Base-by-base conservation (phyloP, 805 yeast genomes). In the Trichomonascus vanleenenianus region DNA sequence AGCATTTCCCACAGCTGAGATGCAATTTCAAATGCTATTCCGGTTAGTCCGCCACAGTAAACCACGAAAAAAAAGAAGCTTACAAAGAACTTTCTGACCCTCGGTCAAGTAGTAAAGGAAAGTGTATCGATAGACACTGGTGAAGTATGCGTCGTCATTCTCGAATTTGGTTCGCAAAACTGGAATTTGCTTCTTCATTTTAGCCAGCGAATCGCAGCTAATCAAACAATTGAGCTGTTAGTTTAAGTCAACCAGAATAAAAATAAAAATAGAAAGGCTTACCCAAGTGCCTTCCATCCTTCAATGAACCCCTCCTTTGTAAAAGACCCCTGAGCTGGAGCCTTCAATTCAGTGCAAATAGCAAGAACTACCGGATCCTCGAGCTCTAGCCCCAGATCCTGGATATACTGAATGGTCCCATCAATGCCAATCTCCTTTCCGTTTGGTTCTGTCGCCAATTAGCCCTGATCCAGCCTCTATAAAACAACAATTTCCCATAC, bases 1-100 rank as follows among this genome's bases (percentile, higher is more conserved):
- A 89, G 70, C 30, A 91, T 66, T 31, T 66, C 63, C 97, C 97
- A 91, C 64, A 87, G 85, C 15, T 76, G 85, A 1, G 73, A 62
- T 0, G 95, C 91, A 1, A 77, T 71, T 0, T 81, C 89, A 2
- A 69, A 61, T 7, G 73, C 66, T 53, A 38, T 36, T 18, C 20
- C 22, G 3, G 39, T 16, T 16, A 14, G 44, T 14, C 22, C n/a
- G n/a, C n/a, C n/a, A n/a, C n/a, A n/a, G n/a, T n/a, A n/a, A n/a
- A n/a, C n/a, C n/a, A n/a, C n/a, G n/a, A n/a, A n/a, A 38, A 33
- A 8, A 11, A 39, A 14, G 1, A 18, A 27, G 48, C 59, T 45
- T 40, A 46, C 60, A 67, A 16, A 89, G 57, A 3, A 72, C 66
- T 50, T 81, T 77, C 50, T 76, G 78, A 11, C 79, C 78, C 3